phyloP scores from a whole-genome alignment of 2,329 filamentous ascomycete genomes.

The Elsinoe arachidis region DNA sequence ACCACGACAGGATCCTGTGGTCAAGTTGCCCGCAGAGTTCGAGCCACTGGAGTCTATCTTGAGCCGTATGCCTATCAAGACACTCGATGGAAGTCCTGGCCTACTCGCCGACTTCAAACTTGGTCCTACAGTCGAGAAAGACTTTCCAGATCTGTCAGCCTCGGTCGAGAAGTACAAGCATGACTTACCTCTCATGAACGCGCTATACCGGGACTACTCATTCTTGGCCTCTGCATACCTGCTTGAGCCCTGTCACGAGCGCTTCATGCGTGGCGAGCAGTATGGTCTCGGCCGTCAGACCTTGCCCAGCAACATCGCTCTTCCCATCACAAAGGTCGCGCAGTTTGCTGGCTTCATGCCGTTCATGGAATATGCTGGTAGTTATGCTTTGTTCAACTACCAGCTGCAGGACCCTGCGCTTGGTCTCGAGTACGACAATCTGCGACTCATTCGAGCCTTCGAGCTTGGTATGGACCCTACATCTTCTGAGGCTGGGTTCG shows the following conservation, averaged over 20 bases:
- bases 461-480: conserved; percentile 78
- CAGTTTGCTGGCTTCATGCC: conserved; percentile 58
- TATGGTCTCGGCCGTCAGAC: conserved; percentile 71
- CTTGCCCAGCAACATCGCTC: conserved; percentile 65
- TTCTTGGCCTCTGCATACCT: conserved; percentile 86
- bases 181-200: conserved; percentile 73
- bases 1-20: conserved; percentile 46
- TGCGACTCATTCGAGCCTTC: conserved; percentile 83
- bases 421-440: conserved; percentile 50
- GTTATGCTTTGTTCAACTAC: conserved; percentile 57
- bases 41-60: conserved; percentile 62
- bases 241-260: conserved; percentile 71
- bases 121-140: conserved; percentile 60
- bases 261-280: conserved; percentile 36
- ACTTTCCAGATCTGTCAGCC: conserved; percentile 67
- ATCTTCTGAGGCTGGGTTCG: conserved; percentile 89
- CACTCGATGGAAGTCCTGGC: conserved; percentile 61
- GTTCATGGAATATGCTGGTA: conserved; percentile 76
- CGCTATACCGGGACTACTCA: conserved; percentile 82
- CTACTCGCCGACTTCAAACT: conserved; percentile 66
- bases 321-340: conserved; percentile 74
- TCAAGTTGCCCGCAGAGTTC: conserved; percentile 63
- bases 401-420: conserved; percentile 47
- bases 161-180: conserved; percentile 61
- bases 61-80: conserved; percentile 70